Base-by-base conservation (phyloP, 176 grass and related monocot species). In the Triticum timopheevii region DNA sequence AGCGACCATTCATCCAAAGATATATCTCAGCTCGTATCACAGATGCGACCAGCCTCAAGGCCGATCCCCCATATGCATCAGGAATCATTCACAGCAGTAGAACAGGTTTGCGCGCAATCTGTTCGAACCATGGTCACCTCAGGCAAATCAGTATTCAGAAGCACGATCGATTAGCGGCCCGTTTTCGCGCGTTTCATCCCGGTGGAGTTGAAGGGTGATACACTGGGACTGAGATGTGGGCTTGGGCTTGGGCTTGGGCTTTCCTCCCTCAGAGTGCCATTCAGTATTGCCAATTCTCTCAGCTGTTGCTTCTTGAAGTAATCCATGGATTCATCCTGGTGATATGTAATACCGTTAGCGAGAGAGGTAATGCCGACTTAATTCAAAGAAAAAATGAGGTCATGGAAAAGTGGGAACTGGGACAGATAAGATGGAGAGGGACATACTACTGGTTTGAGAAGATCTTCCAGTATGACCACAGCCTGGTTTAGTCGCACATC, bases 221-320 rank as follows among this genome's bases (percentile, higher is more conserved):
- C 87, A 19, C 87, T 93, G 35, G 94, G 92, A 77, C 90, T 99
- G 81, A 94, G 89, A 22, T 91, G 80, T 45, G 90, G 65, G 74
- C 91, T 2, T 30, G 28, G 28, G 28, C n/a, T 91, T 75, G 90
- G 64, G 74, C 91, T 91, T 75, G 97, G 92, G 87, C 92, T 94
- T 83, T 93, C 90, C 78, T 96, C 92, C 89, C 97, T 93, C 80
- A 99, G 73, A 65, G 94, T 96, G 19, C 97, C 97, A 80, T 99
- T 99, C 68, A 94, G 77, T 67, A 96, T 99, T 6, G 97, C 94
- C 66, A 99, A 84, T 86, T 99, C 97, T 86, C 90, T 91, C 54
- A 99, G 76, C 64, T 99, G 97, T 72, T 99, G 94, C 64, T 99
- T 99, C 82, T 96, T 99, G 85, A 94, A 96, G 83, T 90, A 96